Evolutionary conservation across 371 early-diverging fungal genomes (phyloP).

Genomic region (Cokeromyces recurvatus): DNA sequence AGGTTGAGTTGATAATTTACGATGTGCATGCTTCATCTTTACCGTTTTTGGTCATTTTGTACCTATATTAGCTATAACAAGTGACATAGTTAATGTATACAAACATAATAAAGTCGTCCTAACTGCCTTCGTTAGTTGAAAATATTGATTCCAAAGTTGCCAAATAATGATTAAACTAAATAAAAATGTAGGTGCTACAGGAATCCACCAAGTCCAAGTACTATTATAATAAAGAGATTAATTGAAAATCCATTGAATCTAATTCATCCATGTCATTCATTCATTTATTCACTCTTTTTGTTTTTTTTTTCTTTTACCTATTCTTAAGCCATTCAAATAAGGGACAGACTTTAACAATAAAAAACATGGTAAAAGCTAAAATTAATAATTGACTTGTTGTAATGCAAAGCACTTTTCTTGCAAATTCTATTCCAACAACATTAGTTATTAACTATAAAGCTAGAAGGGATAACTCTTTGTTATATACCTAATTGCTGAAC

Average conservation of each 20-base stretch:
- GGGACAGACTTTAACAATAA: constrained; percentile 14
- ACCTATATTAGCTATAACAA: constrained; percentile 12
- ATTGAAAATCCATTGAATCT: too few species aligned
- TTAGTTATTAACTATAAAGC: background rate
- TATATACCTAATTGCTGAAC: constrained; percentile 16
- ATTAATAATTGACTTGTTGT: constrained; percentile 60
- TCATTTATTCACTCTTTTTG: too few species aligned
- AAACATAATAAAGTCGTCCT: constrained; percentile 1
- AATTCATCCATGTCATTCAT: too few species aligned
- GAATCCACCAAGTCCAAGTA: constrained; percentile 17
- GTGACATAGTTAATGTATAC: constrained; percentile 1
- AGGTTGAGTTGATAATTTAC: too few species aligned
- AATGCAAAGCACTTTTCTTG: constrained; percentile 15
- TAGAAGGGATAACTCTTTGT: too few species aligned
- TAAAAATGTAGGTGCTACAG: constrained; percentile 6
- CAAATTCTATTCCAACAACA: constrained; percentile 4
- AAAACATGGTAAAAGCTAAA: constrained; percentile 15
- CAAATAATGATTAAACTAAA: constrained; percentile 9
- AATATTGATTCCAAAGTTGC: constrained; percentile 16
- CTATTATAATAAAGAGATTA: background rate
- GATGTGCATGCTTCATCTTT: too few species aligned
- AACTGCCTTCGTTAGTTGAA: constrained; percentile 4
- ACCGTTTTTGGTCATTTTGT: background rate
- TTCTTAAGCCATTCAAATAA: constrained; percentile 18
- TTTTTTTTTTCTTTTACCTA: too few species aligned